Evolutionary conservation across 257 asterid genomes (phyloP).

Genomic region (Penstemon barbatus): DNA sequence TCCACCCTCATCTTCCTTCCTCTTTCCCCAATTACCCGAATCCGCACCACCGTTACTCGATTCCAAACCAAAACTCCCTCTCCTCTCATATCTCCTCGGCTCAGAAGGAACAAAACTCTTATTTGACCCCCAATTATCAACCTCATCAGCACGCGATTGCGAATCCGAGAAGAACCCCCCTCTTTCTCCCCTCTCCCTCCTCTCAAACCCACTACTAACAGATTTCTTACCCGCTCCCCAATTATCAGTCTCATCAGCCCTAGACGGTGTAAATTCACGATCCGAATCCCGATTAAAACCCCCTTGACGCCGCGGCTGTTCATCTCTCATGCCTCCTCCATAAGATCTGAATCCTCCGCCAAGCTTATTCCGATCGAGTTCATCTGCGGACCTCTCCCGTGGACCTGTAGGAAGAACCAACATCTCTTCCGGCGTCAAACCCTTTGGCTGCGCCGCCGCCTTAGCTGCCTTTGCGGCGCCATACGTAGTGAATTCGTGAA

Average conservation of each 20-base stretch:
- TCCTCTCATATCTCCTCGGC: conserved; percentile 56
- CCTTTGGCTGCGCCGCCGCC: conserved; percentile 35
- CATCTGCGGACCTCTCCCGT: conserved; percentile 78
- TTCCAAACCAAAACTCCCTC: conserved; percentile 67
- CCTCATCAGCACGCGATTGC: conserved; percentile 78
- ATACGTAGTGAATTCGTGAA: conserved; percentile 54
- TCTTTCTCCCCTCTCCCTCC: conserved; percentile 80
- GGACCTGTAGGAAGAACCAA: conserved; percentile 79
- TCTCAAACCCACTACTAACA: conserved; percentile 55
- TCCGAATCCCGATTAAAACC: conserved; percentile 56
- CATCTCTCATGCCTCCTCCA: conserved; percentile 61
- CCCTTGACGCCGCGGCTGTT: conserved; percentile 72
- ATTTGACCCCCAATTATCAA: conserved; percentile 78
- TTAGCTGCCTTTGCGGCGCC: conserved; percentile 37
- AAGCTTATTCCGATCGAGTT: conserved; percentile 58
- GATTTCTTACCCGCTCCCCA: conserved; percentile 80
- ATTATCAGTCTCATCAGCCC: conserved; percentile 87
- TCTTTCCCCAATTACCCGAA: conserved; percentile 70
- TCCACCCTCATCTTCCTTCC: conserved; percentile 68
- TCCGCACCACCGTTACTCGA: conserved; percentile 63
- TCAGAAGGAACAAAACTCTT: conserved; percentile 73
- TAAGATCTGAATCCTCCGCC: conserved; percentile 85
- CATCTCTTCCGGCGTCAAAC: conserved; percentile 56
- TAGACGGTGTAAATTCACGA: conserved; percentile 59
- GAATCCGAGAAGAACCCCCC: conserved; percentile 86